These are phyloP conservation scores for Penicillium sclerotiorum DNA, from an alignment of 2,329 filamentous ascomycete genomes.

Conservation along the genomic window DNA sequence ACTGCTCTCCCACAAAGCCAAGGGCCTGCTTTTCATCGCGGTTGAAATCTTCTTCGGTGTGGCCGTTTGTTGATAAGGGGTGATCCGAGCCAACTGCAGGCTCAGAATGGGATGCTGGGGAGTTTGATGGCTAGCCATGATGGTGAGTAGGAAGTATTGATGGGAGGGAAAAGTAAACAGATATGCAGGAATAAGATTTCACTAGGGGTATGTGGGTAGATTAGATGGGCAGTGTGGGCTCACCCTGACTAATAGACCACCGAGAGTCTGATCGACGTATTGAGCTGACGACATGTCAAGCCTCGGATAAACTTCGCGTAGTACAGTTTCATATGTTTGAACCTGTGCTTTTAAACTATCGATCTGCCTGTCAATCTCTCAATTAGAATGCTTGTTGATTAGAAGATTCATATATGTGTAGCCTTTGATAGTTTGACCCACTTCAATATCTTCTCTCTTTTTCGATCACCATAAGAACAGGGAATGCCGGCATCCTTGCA, in stretches of 20 bases:
- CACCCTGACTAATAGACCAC: constrained; percentile 32
- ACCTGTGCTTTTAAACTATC: constrained; percentile 42
- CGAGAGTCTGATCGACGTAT: constrained; percentile 37
- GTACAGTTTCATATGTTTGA: constrained; percentile 37
- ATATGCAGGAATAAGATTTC: too few species aligned
- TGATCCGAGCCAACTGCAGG: constrained; percentile 24
- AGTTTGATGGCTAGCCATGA: constrained; percentile 3
- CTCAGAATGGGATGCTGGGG: constrained; percentile 9
- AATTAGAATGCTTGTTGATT: constrained; percentile 15
- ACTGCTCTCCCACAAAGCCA: constrained; percentile 50
- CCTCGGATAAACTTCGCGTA: constrained; percentile 37
- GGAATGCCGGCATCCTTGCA: constrained; percentile 44
- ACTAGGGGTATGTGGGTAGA: too few species aligned
- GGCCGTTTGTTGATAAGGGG: constrained; percentile 41
- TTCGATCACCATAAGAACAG: constrained; percentile 49
- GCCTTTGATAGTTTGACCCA: constrained; percentile 24
- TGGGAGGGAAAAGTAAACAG: constrained; percentile 8
- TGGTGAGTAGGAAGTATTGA: not conserved
- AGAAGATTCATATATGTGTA: constrained; percentile 8
- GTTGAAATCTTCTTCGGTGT: constrained; percentile 48
- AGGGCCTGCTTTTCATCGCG: constrained; percentile 42
- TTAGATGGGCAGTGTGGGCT: constrained; percentile 14
- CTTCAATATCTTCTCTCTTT: constrained; percentile 47
- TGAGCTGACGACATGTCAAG: constrained; percentile 36
- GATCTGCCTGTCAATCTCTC: constrained; percentile 37